These are phyloP conservation scores for Epichloe hybrida DNA, from an alignment of 2,329 filamentous ascomycete species.

Conservation along the genomic window DNA sequence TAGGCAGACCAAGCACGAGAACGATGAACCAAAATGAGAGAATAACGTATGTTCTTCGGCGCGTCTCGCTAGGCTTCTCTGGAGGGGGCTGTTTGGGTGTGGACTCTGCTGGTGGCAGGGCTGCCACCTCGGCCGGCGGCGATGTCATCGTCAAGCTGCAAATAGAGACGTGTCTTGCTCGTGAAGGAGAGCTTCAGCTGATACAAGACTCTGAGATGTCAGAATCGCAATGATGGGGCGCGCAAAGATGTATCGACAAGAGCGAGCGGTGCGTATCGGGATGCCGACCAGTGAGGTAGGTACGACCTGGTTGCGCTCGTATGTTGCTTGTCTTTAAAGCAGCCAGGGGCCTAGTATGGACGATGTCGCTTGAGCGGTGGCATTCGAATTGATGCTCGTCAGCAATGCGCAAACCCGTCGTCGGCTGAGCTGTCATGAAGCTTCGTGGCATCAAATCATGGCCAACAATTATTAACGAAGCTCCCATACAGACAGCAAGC, in stretches of 20 bases:
- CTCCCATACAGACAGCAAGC: background rate
- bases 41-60: slow-evolving; percentile 61
- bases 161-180: background rate
- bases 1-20: slow-evolving; percentile 68
- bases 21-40: slow-evolving; percentile 86
- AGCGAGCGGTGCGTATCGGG: background rate
- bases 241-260: background rate
- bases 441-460: background rate
- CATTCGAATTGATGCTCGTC: background rate
- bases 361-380: background rate
- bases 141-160: slow-evolving; percentile 4
- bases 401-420: background rate
- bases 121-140: slow-evolving; percentile 7
- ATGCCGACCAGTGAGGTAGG: background rate
- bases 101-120: slow-evolving; percentile 5
- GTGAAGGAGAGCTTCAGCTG: background rate
- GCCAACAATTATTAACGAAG: background rate
- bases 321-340: background rate
- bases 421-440: background rate
- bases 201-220: background rate
- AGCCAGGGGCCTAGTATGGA: background rate
- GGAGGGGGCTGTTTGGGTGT: slow-evolving; percentile 47
- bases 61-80: slow-evolving; percentile 57
- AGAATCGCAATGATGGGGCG: background rate
- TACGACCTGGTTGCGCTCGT: background rate